Percentiles rank a stretch among this genome's conserved stretches.
phyloP scores from a whole-genome alignment of 179 eudicot species.

The Heliamphora pulchella region DNA sequence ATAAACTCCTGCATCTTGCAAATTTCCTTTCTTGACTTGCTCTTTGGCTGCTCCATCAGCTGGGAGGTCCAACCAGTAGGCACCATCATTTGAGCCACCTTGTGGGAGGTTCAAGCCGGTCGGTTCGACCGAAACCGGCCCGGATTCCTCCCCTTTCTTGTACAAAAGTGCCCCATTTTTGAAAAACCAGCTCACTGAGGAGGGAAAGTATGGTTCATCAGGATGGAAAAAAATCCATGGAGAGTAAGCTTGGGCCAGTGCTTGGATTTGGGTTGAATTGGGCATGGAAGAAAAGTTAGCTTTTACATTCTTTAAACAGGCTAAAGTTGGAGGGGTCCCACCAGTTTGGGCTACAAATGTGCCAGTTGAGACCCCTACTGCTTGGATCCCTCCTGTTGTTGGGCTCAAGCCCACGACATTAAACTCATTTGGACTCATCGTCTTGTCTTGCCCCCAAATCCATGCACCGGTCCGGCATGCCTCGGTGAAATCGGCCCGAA shows the following conservation, averaged over 20 bases:
- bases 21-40: conserved; percentile 55
- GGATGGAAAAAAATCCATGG: conserved; percentile 78
- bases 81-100: conserved; percentile 56
- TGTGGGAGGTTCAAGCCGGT: conserved; percentile 62
- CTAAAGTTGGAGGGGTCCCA: conserved; percentile 15
- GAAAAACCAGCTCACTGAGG: conserved; percentile 80
- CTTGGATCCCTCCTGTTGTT: background rate
- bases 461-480: conserved; percentile 37
- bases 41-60: conserved; percentile 33
- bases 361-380: conserved; percentile 52
- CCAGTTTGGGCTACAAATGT: conserved; percentile 45
- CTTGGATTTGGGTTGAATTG: conserved; percentile 49
- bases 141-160: conserved; percentile 35
- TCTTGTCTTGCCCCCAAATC: conserved; percentile 39
- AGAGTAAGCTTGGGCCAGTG: conserved; percentile 56
- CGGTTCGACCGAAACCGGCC: conserved; percentile 39
- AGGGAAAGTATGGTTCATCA: conserved; percentile 62
- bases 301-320: conserved; percentile 62
- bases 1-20: conserved; percentile 49
- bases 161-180: conserved; percentile 61
- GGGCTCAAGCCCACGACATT: conserved; percentile 60
- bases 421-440: conserved; percentile 21
- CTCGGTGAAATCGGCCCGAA: conserved; percentile 57
- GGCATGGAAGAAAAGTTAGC: conserved; percentile 56
- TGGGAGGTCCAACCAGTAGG: conserved; percentile 82